Conservation (phyloP, 2,329 filamentous ascomycete genomes). For the Fusarium circinatum region DNA sequence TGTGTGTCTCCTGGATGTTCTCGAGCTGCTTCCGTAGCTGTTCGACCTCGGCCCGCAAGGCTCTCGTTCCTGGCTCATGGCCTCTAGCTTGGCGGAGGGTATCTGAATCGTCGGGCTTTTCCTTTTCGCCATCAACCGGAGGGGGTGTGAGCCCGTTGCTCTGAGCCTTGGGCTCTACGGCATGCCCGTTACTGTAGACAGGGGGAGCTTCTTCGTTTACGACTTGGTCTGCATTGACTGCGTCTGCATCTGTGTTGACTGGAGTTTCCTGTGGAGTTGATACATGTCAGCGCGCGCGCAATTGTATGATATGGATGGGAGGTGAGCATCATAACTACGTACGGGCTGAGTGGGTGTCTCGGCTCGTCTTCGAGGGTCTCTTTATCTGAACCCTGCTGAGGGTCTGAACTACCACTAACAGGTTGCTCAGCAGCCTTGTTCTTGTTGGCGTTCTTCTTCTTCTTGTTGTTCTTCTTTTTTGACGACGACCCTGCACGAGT, state of each 20-base stretch:
- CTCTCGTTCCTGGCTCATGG: conserved; percentile 85
- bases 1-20: conserved; percentile 78
- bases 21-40: conserved; percentile 85
- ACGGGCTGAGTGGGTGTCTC: conserved; percentile 52
- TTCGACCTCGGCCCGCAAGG: conserved; percentile 81
- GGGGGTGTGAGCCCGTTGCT: conserved; percentile 52
- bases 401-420: conserved; percentile 48
- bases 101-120: conserved; percentile 48
- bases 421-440: conserved; percentile 54
- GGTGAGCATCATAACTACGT: conserved; percentile 33
- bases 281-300: conserved; percentile 42
- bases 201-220: conserved; percentile 33
- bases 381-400: conserved; percentile 51
- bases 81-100: conserved; percentile 71
- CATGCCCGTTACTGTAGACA: conserved; percentile 54
- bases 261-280: conserved; percentile 43
- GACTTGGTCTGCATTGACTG: conserved; percentile 30
- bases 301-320: conserved; percentile 14
- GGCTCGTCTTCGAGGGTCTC: conserved; percentile 58
- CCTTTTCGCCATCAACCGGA: conserved; percentile 38
- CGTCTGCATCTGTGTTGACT: conserved; percentile 34
- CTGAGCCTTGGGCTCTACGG: conserved; percentile 49
- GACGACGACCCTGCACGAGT: conserved; percentile 51
- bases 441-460: conserved; percentile 67
- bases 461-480: conserved; percentile 69